Evolutionary conservation across 176 grass and related monocot genomes (phyloP).

Genomic region (Eleusine coracana): DNA sequence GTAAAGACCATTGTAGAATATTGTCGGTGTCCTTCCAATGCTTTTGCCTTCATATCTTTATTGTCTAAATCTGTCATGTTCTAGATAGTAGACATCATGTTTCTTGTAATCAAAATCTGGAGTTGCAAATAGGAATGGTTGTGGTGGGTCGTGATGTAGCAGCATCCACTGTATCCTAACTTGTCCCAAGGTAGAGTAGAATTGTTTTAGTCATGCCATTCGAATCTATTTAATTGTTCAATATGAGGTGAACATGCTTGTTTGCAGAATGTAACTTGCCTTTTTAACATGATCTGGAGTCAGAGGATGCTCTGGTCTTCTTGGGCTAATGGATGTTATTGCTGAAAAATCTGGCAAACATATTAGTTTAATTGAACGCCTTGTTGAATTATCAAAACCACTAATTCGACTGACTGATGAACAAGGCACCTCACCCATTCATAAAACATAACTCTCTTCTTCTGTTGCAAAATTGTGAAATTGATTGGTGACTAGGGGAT

Average conservation of each 20-base stretch:
- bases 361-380: too few relatives aligned
- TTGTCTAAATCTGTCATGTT: neutral
- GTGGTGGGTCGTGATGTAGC: too few relatives aligned
- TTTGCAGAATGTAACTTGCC: too few relatives aligned
- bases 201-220: neutral
- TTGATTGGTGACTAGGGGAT: neutral
- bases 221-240: neutral
- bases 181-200: neutral
- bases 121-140: neutral
- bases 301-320: too few relatives aligned
- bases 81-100: neutral
- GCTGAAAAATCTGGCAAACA: neutral
- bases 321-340: neutral
- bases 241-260: too few relatives aligned
- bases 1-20: neutral
- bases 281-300: too few relatives aligned
- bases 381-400: too few relatives aligned
- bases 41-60: neutral
- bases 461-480: slow-evolving; percentile 1
- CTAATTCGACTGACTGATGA: too few relatives aligned
- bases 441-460: neutral
- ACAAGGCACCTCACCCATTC: neutral
- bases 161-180: neutral
- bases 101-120: neutral
- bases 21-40: neutral